Evolutionary conservation across 805 yeast genomes (phyloP).

Genomic region (Blastobotrys mokoenaii): DNA sequence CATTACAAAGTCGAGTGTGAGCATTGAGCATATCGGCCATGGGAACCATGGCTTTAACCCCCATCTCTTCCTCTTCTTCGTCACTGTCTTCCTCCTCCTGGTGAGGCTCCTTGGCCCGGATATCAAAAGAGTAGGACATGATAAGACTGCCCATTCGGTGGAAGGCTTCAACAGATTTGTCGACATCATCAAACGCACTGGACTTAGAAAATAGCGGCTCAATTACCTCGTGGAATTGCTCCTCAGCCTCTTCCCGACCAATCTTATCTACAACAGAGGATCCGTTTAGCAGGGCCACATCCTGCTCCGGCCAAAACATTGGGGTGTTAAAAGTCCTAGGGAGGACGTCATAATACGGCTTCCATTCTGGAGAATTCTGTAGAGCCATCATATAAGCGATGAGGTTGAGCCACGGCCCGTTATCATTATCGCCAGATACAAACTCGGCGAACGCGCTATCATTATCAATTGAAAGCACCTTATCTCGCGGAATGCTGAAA

Average conservation of each 20-base stretch:
- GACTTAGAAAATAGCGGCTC: conserved; percentile 27
- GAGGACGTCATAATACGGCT: conserved; percentile 58
- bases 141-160: conserved; percentile 70
- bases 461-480: conserved; percentile 52
- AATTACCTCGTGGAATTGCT: conserved; percentile 43
- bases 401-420: conserved; percentile 66
- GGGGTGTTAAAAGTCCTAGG: conserved; percentile 59
- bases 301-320: conserved; percentile 76
- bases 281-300: conserved; percentile 46
- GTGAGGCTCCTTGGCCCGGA: conserved; percentile 31
- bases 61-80: conserved; percentile 28
- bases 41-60: conserved; percentile 80
- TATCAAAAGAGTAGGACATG: conserved; percentile 88
- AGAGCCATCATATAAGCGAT: conserved; percentile 63
- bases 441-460: conserved; percentile 29
- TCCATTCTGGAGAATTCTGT: conserved; percentile 51
- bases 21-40: conserved; percentile 88
- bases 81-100: conserved; percentile 32
- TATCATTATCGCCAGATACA: conserved; percentile 19
- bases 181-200: conserved; percentile 13
- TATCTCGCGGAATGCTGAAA: conserved; percentile 57
- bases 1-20: conserved; percentile 69
- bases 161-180: conserved; percentile 48
- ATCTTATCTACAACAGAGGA: conserved; percentile 62
- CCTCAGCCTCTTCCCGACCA: conserved; percentile 60